phyloP scores from a whole-genome alignment of 129 eudicot species.

The Calendula officinalis region DNA sequence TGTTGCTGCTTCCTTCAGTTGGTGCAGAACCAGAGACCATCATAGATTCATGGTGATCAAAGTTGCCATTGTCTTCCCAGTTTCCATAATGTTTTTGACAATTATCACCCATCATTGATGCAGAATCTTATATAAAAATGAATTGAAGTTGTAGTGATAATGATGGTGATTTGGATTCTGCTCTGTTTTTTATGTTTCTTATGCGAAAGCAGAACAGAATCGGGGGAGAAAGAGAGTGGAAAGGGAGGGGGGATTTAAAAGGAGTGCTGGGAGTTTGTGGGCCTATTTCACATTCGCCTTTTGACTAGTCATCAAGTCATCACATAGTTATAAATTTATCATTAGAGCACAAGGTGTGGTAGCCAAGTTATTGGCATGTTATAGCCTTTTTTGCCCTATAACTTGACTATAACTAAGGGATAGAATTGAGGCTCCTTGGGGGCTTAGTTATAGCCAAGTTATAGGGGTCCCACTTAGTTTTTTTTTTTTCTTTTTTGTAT shows the following conservation, averaged over 20 bases:
- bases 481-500: too few species aligned
- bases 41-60: not conserved
- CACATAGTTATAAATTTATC: too few species aligned
- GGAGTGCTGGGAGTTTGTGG: conserved; percentile 14
- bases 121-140: not conserved
- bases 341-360: too few species aligned
- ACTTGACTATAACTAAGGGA: too few species aligned
- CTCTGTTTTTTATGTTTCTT: not conserved
- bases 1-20: conserved; percentile 21
- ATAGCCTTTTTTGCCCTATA: too few species aligned
- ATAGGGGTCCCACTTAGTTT: too few species aligned
- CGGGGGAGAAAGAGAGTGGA: conserved; percentile 13
- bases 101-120: conserved; percentile 24
- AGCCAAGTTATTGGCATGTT: too few species aligned
- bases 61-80: conserved; percentile 3
- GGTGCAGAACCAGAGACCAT: conserved; percentile 1
- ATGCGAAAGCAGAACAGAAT: not conserved
- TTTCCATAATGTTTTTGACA: conserved; percentile 11
- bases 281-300: conserved; percentile 14
- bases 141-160: not conserved
- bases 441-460: too few species aligned
- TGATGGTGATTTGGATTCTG: conserved; percentile 7
- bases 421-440: too few species aligned
- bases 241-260: conserved; percentile 33
- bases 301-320: not conserved